These are phyloP conservation scores for Russula emetica DNA, from an alignment of 768 basidiomycete genomes.

Conservation along the genomic window DNA sequence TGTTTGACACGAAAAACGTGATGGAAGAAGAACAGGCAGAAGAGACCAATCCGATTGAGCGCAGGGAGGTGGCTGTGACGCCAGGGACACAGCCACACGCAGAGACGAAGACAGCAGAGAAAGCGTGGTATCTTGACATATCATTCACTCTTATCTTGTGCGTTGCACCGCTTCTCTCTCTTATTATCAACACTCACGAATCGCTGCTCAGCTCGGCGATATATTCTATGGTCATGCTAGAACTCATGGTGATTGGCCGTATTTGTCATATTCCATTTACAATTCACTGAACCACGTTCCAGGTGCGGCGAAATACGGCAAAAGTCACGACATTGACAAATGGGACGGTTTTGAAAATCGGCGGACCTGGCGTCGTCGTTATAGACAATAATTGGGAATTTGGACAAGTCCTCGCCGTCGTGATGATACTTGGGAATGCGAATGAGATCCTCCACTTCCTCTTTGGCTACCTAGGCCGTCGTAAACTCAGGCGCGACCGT, in stretches of 20 bases:
- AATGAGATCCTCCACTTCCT: slow-evolving; percentile 18
- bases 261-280: neutral
- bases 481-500: neutral
- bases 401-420: slow-evolving; percentile 20
- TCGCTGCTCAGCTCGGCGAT: slow-evolving; percentile 9
- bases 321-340: no score
- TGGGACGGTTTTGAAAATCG: no score
- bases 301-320: slow-evolving; percentile 16
- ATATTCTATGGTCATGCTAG: slow-evolving; percentile 19
- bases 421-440: slow-evolving; percentile 18
- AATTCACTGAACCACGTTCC: neutral
- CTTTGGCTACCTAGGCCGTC: neutral
- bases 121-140: slow-evolving; percentile 8
- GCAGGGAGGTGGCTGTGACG: neutral
- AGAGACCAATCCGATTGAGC: neutral
- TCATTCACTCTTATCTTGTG: slow-evolving; percentile 7
- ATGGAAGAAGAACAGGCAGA: no score
- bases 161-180: neutral
- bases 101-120: neutral
- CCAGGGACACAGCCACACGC: neutral
- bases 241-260: slow-evolving; percentile 15
- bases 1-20: neutral
- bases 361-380: slow-evolving; percentile 1
- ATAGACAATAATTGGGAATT: slow-evolving; percentile 12
- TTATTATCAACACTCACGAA: neutral